Conservation (phyloP, 257 asterid genomes). For the Ligustrum vulgare region DNA sequence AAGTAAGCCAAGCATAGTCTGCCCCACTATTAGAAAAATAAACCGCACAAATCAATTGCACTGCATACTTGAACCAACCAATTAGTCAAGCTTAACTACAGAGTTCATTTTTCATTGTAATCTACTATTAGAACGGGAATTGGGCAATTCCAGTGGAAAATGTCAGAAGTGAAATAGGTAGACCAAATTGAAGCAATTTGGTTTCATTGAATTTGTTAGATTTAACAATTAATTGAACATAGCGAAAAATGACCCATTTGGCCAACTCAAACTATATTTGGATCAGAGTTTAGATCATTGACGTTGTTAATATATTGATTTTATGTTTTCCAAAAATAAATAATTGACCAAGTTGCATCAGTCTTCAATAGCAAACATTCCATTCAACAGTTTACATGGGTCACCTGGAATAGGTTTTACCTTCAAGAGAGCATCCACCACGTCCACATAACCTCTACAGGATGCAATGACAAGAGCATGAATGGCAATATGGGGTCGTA, state of each 20-base stretch:
- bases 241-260: neutral
- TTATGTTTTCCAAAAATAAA: neutral
- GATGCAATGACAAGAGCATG: conserved; percentile 78
- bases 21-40: neutral
- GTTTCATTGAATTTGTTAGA: neutral
- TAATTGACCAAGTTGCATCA: neutral
- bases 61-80: neutral
- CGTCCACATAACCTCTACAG: conserved; percentile 64
- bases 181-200: neutral
- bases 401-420: conserved; percentile 31
- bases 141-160: neutral
- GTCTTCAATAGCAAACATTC: neutral
- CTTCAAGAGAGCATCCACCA: conserved; percentile 60
- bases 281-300: neutral
- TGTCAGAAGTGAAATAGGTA: neutral
- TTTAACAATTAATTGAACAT: neutral
- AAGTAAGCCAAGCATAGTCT: conserved; percentile 10
- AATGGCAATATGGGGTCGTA: conserved; percentile 66
- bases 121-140: neutral
- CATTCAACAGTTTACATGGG: neutral
- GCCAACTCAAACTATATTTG: neutral
- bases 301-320: neutral
- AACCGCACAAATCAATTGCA: neutral
- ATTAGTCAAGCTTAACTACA: neutral
- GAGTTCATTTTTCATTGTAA: neutral